A percentile compares a stretch with the other conserved stretches of the same genome.
phyloP scores from a whole-genome alignment of 2,329 filamentous ascomycete species.

The Fusarium mangiferae region DNA sequence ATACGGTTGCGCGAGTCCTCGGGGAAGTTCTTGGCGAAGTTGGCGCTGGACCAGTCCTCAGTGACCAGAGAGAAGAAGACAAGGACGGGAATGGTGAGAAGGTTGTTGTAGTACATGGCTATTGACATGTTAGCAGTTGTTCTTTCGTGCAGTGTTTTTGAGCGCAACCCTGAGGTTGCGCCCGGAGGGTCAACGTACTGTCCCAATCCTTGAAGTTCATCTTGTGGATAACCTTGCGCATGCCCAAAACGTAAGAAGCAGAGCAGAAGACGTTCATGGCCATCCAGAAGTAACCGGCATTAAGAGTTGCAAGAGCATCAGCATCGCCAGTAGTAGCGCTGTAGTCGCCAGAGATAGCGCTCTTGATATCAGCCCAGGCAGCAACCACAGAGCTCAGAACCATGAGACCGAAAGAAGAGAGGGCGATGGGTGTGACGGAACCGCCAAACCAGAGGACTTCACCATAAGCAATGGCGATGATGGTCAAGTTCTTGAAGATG shows the following conservation, averaged over 20 bases:
- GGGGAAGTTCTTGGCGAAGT: conserved; percentile 90
- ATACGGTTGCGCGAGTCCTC: conserved; percentile 79
- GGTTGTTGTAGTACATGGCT: conserved; percentile 99
- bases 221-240: conserved; percentile 99
- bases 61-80: conserved; percentile 81
- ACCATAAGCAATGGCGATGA: conserved; percentile 97
- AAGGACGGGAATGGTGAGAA: conserved; percentile 93
- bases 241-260: conserved; percentile 86
- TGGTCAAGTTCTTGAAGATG: conserved; percentile 99
- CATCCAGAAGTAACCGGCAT: conserved; percentile 98
- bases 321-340: conserved; percentile 52
- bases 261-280: conserved; percentile 95
- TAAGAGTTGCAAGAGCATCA: conserved; percentile 86
- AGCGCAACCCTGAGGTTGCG: background rate
- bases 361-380: conserved; percentile 96
- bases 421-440: conserved; percentile 84
- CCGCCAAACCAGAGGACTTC: conserved; percentile 99
- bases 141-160: background rate
- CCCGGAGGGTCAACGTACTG: conserved; percentile 70
- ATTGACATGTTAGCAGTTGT: conserved; percentile 44
- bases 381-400: conserved; percentile 93
- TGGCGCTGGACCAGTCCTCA: conserved; percentile 91
- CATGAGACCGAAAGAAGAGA: conserved; percentile 96
- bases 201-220: conserved; percentile 99
- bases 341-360: conserved; percentile 73